Evolutionary conservation across 768 basidiomycete genomes (phyloP), one percentile per base, ranked within the genome.

Genomic region (Suillus subalutaceus): DNA sequence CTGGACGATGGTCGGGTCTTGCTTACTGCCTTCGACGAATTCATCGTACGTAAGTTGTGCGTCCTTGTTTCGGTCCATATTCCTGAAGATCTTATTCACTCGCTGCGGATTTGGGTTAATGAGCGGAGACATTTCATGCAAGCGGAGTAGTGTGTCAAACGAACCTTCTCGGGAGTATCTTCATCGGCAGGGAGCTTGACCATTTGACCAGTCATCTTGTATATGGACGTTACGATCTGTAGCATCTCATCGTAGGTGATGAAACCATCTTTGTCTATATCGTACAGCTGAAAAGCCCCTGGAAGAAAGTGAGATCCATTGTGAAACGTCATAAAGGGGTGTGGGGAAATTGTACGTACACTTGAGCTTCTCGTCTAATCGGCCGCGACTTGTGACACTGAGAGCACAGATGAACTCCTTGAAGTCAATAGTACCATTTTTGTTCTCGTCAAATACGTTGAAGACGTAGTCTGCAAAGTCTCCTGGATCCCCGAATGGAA

Each of bases 121-220:
- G 65, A 59, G 40, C 26, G 58, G 58, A 30, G 5, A 26, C 15
- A 58, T 59, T 18, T 70, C 62, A 44, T 74, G 56, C 72, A 43
- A 59, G 60, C 44, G 62, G 60, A 52, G 30, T 55, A 63, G 61
- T 41, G 38, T 62, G 30, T 44, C 63, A 64, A 55, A 66, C 57
- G 35, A 63, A 89, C 96, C 93, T 99, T 99, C 79, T 99, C 96
- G 2, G 97, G 97, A n/a, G 97, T 99, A 81, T 99, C 96, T 79
- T 99, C 97, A 75, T 99, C 97, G 48, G 90, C 83, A n/a, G 97
- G 96, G 26, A 99, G 87, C 77, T 96, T 96, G 69, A 99, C 97
- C 96, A 99, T 98, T 78, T 96, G 90, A 23, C 97, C 97, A 5
- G 97, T 99, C 97, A 99, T 99, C 87, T 97, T 98, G 85, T 99